phyloP scores from a whole-genome alignment of 192 early-diverging fungal species.

The Coemansia umbellata region DNA sequence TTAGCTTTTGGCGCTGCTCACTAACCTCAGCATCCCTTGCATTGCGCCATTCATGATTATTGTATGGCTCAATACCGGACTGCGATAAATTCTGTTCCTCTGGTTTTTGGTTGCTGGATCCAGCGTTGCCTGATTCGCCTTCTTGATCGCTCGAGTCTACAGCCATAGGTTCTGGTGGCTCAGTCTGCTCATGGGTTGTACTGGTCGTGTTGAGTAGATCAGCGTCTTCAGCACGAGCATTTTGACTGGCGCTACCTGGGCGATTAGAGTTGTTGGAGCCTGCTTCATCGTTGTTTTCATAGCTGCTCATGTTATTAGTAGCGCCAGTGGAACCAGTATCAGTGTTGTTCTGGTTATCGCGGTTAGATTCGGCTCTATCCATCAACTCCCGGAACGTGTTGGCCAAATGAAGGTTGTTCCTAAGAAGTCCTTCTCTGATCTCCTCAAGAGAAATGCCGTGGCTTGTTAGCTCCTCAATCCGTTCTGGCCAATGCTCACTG shows the following conservation, averaged over 20 bases:
- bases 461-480: no score
- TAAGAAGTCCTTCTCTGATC: background rate
- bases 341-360: background rate
- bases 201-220: background rate
- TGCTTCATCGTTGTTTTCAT: no score
- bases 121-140: background rate
- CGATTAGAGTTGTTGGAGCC: background rate
- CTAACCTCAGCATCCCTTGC: constrained; percentile 31
- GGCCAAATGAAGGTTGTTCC: background rate
- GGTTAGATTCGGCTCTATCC: no score
- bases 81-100: no score
- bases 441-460: background rate
- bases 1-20: constrained; percentile 20
- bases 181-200: constrained; percentile 17
- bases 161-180: constrained; percentile 36
- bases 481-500: no score
- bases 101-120: background rate
- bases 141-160: constrained; percentile 27
- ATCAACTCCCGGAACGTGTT: no score
- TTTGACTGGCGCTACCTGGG: constrained; percentile 39
- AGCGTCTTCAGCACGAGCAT: constrained; percentile 27
- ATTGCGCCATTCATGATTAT: constrained; percentile 28
- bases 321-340: background rate
- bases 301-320: background rate
- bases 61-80: constrained; percentile 23